A percentile compares a stretch with the other conserved stretches of the same genome.
Evolutionary conservation across 495 filamentous ascomycete species (phyloP).

Genomic region (Aspergillus sclerotiicarbonarius): DNA sequence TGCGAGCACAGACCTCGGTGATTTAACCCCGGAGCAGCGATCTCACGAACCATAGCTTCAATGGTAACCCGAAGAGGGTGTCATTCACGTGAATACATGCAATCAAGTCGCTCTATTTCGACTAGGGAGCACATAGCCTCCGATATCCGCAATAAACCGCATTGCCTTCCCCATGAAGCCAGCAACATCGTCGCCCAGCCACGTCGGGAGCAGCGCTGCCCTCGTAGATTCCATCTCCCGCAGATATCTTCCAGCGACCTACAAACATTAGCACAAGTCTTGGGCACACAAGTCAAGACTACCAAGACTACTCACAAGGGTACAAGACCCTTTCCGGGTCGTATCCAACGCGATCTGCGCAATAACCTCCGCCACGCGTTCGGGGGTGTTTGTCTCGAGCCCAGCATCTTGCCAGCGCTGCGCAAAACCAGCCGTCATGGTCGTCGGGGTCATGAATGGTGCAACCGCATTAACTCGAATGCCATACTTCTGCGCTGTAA

Average conservation of each 20-base stretch:
- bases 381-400: conserved; percentile 24
- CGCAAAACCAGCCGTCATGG: conserved; percentile 23
- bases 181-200: conserved; percentile 28
- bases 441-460: conserved; percentile 32
- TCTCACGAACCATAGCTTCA: neutral
- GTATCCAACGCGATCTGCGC: conserved; percentile 19
- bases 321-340: conserved; percentile 11
- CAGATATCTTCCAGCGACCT: conserved; percentile 29
- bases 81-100: neutral
- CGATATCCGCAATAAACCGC: conserved; percentile 29
- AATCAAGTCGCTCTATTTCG: neutral
- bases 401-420: conserved; percentile 22
- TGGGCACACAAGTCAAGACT: neutral
- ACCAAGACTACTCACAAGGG: conserved; percentile 7
- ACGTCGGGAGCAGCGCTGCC: conserved; percentile 17
- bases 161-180: conserved; percentile 25
- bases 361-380: conserved; percentile 25
- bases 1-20: conserved; percentile 12
- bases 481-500: conserved; percentile 12
- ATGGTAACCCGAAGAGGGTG: neutral
- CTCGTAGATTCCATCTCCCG: conserved; percentile 27
- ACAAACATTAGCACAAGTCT: neutral
- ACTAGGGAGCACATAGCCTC: conserved; percentile 29
- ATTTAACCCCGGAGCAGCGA: neutral
- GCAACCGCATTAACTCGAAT: conserved; percentile 30